Conservation (phyloP, 2,329 filamentous ascomycete genomes). For the Neospermospora avenae region DNA sequence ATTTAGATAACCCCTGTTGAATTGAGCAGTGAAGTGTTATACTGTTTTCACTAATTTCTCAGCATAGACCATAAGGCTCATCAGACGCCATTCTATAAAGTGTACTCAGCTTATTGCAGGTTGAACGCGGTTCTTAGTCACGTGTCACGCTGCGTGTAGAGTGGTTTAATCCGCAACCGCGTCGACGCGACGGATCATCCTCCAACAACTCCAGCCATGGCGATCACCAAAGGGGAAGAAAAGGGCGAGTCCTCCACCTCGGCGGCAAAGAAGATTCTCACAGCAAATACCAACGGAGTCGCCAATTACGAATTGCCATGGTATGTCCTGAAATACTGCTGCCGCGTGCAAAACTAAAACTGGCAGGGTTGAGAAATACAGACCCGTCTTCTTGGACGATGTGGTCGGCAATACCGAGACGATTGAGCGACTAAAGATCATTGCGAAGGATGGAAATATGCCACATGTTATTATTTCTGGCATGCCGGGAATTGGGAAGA, state of each 20-base stretch:
- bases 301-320: slow-evolving; percentile 75
- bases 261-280: slow-evolving; percentile 54
- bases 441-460: slow-evolving; percentile 98
- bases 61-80: too few relatives aligned
- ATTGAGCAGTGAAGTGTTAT: too few relatives aligned
- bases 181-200: slow-evolving; percentile 22
- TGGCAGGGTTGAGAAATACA: slow-evolving; percentile 93
- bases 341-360: slow-evolving; percentile 14
- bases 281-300: slow-evolving; percentile 47
- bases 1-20: too few relatives aligned
- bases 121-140: neutral
- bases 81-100: too few relatives aligned
- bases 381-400: slow-evolving; percentile 91
- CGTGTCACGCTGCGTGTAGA: slow-evolving; percentile 21
- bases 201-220: slow-evolving; percentile 23
- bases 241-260: slow-evolving; percentile 59
- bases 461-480: slow-evolving; percentile 99
- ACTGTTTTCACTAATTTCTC: too few relatives aligned
- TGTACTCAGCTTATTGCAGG: neutral
- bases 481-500: slow-evolving; percentile 99
- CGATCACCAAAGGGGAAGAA: slow-evolving; percentile 29
- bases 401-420: slow-evolving; percentile 98
- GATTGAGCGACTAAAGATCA: slow-evolving; percentile 95
- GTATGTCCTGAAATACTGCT: slow-evolving; percentile 43
- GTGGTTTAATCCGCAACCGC: slow-evolving; percentile 16